These are phyloP conservation scores for Populus euphratica DNA, from an alignment of 345 rosid species.

Conservation along the genomic window DNA sequence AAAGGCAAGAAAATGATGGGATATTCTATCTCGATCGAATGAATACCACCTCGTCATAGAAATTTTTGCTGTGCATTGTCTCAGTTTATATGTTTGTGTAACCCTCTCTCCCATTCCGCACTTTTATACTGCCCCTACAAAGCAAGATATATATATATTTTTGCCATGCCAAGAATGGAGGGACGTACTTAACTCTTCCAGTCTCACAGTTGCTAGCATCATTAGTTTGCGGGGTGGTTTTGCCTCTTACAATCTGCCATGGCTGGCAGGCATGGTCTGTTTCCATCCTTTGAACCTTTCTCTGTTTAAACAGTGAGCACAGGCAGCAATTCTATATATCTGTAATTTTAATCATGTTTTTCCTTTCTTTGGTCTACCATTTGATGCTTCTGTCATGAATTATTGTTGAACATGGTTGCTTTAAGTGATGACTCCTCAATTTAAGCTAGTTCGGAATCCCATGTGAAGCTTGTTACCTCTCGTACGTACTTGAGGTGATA, in stretches of 20 bases:
- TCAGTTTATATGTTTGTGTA: background rate
- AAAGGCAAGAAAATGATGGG: background rate
- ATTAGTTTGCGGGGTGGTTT: constrained; percentile 29
- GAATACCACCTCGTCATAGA: background rate
- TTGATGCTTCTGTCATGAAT: background rate
- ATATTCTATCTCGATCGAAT: background rate
- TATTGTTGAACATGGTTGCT: background rate
- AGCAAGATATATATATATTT: no score
- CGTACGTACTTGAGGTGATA: background rate
- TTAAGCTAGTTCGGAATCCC: background rate
- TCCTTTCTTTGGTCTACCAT: background rate
- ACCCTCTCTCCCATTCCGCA: background rate
- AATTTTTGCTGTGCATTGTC: background rate
- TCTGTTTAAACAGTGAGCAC: constrained; percentile 14
- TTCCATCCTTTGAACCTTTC: constrained; percentile 22
- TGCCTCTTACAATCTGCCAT: constrained; percentile 37
- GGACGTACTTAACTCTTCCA: constrained; percentile 3
- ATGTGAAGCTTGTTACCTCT: background rate
- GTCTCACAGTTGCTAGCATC: constrained; percentile 18
- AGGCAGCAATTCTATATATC: background rate
- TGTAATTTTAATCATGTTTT: background rate
- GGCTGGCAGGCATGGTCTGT: constrained; percentile 19
- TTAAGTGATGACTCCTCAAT: background rate
- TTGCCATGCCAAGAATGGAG: constrained; percentile 22
- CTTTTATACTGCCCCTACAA: background rate